Evolutionary conservation across 2,329 filamentous ascomycete genomes (phyloP).

Genomic region (Teratosphaeria zuluensis): DNA sequence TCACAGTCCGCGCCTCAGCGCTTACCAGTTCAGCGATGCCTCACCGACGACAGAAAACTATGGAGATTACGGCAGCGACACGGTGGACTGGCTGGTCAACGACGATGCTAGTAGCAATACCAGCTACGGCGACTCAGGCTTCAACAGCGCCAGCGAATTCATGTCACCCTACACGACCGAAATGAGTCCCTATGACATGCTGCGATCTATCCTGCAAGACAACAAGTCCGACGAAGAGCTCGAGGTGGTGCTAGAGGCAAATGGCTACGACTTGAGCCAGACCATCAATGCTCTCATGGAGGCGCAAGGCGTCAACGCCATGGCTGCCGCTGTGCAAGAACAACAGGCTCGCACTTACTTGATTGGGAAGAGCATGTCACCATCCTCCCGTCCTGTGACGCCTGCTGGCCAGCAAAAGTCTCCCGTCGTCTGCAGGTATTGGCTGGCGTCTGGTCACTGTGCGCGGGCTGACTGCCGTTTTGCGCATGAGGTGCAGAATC

Average conservation of each 20-base stretch:
- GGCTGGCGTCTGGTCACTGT: conserved; percentile 89
- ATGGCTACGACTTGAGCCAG: conserved; percentile 87
- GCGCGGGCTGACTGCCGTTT: conserved; percentile 93
- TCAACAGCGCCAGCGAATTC: conserved; percentile 76
- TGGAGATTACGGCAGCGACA: conserved; percentile 84
- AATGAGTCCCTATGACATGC: conserved; percentile 97
- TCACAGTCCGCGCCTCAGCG: conserved; percentile 86
- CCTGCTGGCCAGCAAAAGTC: conserved; percentile 69
- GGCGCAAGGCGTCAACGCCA: conserved; percentile 45
- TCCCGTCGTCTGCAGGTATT: conserved; percentile 93
- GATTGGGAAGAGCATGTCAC: conserved; percentile 81
- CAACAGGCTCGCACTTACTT: conserved; percentile 45
- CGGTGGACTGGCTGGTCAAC: conserved; percentile 89
- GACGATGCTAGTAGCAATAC: conserved; percentile 73
- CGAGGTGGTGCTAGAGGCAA: conserved; percentile 75
- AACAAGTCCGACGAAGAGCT: conserved; percentile 89
- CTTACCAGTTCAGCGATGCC: conserved; percentile 86
- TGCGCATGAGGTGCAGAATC: conserved; percentile 89
- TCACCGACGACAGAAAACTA: conserved; percentile 76
- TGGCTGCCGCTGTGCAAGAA: neutral
- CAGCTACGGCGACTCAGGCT: conserved; percentile 62
- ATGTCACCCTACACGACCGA: conserved; percentile 60
- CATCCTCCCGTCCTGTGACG: conserved; percentile 61
- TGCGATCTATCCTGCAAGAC: conserved; percentile 86
- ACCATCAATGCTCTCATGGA: conserved; percentile 88